Evolutionary conservation across 768 basidiomycete species (phyloP).

Genomic region (Pholiota conissans): DNA sequence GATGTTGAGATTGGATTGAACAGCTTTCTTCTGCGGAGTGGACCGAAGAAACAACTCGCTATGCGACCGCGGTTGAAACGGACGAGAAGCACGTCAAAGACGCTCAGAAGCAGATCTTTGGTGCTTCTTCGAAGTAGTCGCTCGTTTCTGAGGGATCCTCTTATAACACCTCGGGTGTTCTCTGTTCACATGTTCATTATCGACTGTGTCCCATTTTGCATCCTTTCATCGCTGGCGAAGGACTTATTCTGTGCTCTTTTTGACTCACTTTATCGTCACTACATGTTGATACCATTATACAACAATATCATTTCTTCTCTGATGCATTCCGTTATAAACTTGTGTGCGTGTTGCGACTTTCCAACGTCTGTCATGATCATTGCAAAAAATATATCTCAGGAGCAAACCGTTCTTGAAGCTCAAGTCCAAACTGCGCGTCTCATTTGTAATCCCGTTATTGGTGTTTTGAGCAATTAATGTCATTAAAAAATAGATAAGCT

Average conservation of each 20-base stretch:
- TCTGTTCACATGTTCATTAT: background rate
- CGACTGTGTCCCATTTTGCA: background rate
- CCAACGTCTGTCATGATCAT: no score
- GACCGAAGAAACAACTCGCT: background rate
- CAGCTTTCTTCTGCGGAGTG: background rate
- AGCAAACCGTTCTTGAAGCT: no score
- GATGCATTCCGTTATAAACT: background rate
- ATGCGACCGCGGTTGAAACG: background rate
- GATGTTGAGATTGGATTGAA: background rate
- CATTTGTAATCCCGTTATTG: background rate
- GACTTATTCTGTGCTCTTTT: no score
- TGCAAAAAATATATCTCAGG: no score
- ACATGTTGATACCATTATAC: background rate
- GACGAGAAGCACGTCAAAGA: slow-evolving; percentile 7
- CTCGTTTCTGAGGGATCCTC: background rate
- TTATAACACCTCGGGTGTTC: background rate
- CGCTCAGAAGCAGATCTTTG: background rate
- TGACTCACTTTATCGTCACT: background rate
- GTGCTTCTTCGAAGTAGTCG: background rate
- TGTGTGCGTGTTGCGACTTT: no score
- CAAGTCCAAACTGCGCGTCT: no score
- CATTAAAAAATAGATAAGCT: slow-evolving; percentile 9
- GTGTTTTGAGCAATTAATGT: slow-evolving; percentile 7
- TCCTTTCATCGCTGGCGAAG: background rate
- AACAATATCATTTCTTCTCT: background rate